phyloP scores from a whole-genome alignment of 352 stramenopile genomes.

The Phytophthora podocarpi region DNA sequence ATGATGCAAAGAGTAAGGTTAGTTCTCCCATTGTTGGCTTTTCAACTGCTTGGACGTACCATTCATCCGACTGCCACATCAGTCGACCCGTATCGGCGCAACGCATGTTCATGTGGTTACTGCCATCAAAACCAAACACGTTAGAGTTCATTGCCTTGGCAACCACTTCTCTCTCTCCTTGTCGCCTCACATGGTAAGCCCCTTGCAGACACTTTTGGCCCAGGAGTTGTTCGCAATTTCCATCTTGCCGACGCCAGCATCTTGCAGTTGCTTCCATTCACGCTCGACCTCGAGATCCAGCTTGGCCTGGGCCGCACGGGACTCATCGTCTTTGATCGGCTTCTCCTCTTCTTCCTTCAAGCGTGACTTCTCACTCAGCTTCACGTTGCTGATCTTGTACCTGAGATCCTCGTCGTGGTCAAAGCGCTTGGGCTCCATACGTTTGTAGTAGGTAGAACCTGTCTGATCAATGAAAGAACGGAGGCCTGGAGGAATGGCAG shows the following conservation, averaged over 20 bases:
- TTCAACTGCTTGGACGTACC: conserved; percentile 22
- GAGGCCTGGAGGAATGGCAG: background rate
- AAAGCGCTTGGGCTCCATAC: conserved; percentile 70
- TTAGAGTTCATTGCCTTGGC: background rate
- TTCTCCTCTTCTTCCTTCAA: conserved; percentile 55
- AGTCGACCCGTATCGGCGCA: conserved; percentile 79
- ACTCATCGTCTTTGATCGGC: conserved; percentile 55
- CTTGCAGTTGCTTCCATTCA: conserved; percentile 83
- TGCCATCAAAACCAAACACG: conserved; percentile 22
- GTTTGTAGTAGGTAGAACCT: conserved; percentile 4
- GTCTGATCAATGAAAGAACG: conserved; percentile 1
- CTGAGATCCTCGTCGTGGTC: conserved; percentile 62
- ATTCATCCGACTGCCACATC: conserved; percentile 88
- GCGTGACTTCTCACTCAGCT: conserved; percentile 62
- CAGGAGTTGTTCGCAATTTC: conserved; percentile 72
- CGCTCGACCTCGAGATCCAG: conserved; percentile 82
- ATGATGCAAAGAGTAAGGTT: too few relatives aligned
- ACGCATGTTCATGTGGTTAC: conserved; percentile 91
- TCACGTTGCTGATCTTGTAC: conserved; percentile 73
- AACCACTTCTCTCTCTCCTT: background rate
- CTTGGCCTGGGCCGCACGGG: conserved; percentile 67
- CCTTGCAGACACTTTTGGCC: conserved; percentile 71
- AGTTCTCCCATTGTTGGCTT: background rate
- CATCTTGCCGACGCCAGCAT: conserved; percentile 59
- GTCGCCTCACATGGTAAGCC: conserved; percentile 65